Conservation (phyloP, 1,139 yeast species). For the Yamadazyma mexicana region DNA sequence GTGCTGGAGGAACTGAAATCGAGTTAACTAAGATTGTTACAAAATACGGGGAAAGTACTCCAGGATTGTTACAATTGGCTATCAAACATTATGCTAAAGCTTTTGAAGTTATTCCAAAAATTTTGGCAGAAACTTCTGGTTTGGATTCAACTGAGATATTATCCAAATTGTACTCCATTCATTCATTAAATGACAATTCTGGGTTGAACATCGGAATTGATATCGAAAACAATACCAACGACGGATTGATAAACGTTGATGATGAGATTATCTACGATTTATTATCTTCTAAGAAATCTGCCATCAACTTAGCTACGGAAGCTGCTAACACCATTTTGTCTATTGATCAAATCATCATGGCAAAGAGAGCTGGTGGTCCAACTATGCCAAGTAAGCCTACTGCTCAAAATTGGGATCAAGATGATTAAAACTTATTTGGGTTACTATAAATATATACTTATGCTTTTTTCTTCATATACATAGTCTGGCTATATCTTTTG, state of each 20-base stretch:
- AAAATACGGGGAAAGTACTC: slow-evolving; percentile 87
- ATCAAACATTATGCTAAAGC: slow-evolving; percentile 94
- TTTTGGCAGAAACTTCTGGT: slow-evolving; percentile 93
- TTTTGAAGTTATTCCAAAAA: slow-evolving; percentile 93
- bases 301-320: slow-evolving; percentile 91
- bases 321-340: slow-evolving; percentile 90
- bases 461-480: neutral
- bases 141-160: slow-evolving; percentile 84
- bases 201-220: slow-evolving; percentile 64
- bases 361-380: slow-evolving; percentile 97
- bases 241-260: slow-evolving; percentile 72
- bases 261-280: slow-evolving; percentile 76
- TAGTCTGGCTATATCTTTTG: neutral
- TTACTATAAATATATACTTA: neutral
- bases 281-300: slow-evolving; percentile 77
- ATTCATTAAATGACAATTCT: slow-evolving; percentile 40
- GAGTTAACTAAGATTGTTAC: slow-evolving; percentile 81
- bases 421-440: slow-evolving; percentile 54
- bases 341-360: slow-evolving; percentile 90
- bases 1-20: slow-evolving; percentile 97
- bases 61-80: slow-evolving; percentile 90
- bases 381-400: slow-evolving; percentile 78
- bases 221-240: slow-evolving; percentile 59
- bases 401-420: slow-evolving; percentile 93
- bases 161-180: slow-evolving; percentile 87